A percentile compares a stretch with the other conserved stretches of the same genome.
Evolutionary conservation across 352 stramenopile species (phyloP).

Genomic region (Pythium dissotocum): DNA sequence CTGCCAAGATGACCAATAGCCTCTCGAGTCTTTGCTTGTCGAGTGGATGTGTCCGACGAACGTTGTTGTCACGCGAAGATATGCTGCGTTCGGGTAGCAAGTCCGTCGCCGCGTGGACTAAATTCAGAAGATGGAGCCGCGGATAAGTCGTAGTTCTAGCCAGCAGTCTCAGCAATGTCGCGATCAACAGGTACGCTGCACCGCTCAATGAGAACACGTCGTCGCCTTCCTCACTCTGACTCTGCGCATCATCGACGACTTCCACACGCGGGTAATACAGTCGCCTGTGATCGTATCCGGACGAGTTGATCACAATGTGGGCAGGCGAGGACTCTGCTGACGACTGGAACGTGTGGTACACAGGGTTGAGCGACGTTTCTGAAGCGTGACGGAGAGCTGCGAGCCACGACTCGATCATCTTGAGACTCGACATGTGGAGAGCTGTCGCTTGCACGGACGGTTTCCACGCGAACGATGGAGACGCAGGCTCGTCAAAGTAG

Average conservation of each 20-base stretch:
- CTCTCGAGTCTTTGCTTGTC: constrained; percentile 41
- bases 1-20: constrained; percentile 36
- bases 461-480: constrained; percentile 47
- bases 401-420: constrained; percentile 63
- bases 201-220: constrained; percentile 15
- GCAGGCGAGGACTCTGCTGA: constrained; percentile 1
- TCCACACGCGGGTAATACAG: constrained; percentile 21
- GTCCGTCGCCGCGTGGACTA: constrained; percentile 36
- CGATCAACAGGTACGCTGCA: constrained; percentile 39
- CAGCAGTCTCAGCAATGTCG: constrained; percentile 53
- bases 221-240: background rate
- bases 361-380: constrained; percentile 42
- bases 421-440: constrained; percentile 60
- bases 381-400: constrained; percentile 38
- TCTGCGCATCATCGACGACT: background rate
- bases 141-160: constrained; percentile 40
- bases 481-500: constrained; percentile 68
- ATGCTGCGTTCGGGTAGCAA: constrained; percentile 30
- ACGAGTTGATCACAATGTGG: background rate
- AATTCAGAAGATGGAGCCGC: constrained; percentile 58
- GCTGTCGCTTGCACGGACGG: constrained; percentile 44
- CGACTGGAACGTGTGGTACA: constrained; percentile 40
- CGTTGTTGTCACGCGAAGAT: background rate
- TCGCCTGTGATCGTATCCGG: constrained; percentile 13
- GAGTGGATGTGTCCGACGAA: constrained; percentile 20